Evolutionary conservation across 2,329 filamentous ascomycete species (phyloP).

Genomic region (Talaromyces sp.): DNA sequence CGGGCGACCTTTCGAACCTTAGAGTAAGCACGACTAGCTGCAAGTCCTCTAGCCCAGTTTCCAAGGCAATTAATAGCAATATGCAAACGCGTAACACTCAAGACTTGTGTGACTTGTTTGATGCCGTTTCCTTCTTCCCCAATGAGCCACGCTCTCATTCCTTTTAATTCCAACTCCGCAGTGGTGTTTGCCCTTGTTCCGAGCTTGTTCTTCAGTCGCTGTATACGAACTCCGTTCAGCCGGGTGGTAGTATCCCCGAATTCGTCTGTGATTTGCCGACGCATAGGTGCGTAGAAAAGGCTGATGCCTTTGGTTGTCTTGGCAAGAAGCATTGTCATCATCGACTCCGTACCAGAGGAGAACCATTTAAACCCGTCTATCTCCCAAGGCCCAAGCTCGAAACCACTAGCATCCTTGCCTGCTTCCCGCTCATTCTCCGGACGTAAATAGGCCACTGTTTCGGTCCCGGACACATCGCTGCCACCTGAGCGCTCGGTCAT

Average conservation of each 20-base stretch:
- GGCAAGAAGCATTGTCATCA: conserved; percentile 61
- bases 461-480: conserved; percentile 63
- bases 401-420: conserved; percentile 24
- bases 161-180: conserved; percentile 62
- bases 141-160: conserved; percentile 60
- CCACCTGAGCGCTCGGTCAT: conserved; percentile 69
- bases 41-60: conserved; percentile 37
- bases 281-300: conserved; percentile 61
- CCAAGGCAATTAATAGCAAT: conserved; percentile 35
- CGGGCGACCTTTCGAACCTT: conserved; percentile 32
- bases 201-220: conserved; percentile 67
- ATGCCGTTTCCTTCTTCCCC: conserved; percentile 63
- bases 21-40: conserved; percentile 39
- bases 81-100: conserved; percentile 57
- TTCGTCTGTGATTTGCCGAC: conserved; percentile 30
- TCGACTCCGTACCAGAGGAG: conserved; percentile 58
- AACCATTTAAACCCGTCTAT: conserved; percentile 67
- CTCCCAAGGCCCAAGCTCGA: conserved; percentile 52
- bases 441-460: conserved; percentile 53
- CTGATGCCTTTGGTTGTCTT: conserved; percentile 50
- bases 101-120: conserved; percentile 61
- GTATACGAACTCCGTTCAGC: conserved; percentile 63
- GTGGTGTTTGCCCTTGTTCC: conserved; percentile 67
- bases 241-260: conserved; percentile 26
- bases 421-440: conserved; percentile 20